phyloP scores from a whole-genome alignment of 257 asterid genomes.

The Nicotiana benthamiana region DNA sequence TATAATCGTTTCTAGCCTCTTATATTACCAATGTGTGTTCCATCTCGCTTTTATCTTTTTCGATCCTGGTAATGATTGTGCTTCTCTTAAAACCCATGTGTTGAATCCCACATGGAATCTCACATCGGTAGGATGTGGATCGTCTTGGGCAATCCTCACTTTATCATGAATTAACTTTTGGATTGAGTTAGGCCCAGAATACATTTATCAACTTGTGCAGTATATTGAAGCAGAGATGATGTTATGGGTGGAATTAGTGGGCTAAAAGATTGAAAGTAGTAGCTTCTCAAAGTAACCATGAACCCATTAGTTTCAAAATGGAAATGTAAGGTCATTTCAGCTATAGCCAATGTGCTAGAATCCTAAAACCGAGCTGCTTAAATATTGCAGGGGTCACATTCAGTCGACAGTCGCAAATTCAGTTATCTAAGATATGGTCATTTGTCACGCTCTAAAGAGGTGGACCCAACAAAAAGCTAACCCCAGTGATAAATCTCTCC shows the following conservation, averaged over 20 bases:
- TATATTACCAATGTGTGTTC: background rate
- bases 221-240: background rate
- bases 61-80: background rate
- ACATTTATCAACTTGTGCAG: background rate
- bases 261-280: background rate
- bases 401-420: background rate
- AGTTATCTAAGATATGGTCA: background rate
- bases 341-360: too few species aligned
- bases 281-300: background rate
- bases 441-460: background rate
- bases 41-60: background rate
- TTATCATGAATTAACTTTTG: too few species aligned
- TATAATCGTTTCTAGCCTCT: slow-evolving; percentile 17
- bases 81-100: background rate
- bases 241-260: background rate
- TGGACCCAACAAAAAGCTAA: background rate
- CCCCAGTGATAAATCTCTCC: background rate
- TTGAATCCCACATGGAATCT: too few species aligned
- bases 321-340: background rate
- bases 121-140: too few species aligned
- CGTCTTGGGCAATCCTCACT: too few species aligned
- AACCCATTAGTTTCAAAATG: background rate
- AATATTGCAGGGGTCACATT: background rate
- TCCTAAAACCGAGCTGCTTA: too few species aligned
- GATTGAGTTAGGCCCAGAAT: too few species aligned